Percentiles rank a stretch among this genome's conserved stretches.
phyloP scores from a whole-genome alignment of 495 filamentous ascomycete species.

The Xylaria cubensis region DNA sequence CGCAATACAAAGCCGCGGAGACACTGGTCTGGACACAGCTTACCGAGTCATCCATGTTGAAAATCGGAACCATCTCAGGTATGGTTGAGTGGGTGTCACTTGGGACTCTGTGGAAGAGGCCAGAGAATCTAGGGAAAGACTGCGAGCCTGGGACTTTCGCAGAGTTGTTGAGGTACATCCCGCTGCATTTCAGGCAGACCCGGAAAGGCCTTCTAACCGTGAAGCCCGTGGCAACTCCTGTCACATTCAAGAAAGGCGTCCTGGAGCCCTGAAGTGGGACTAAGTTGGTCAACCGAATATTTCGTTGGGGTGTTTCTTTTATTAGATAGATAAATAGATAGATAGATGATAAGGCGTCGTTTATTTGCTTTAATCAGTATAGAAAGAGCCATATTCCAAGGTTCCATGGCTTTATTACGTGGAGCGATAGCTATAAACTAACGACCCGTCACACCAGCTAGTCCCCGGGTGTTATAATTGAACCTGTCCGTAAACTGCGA shows the following conservation, averaged over 20 bases:
- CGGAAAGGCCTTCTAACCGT: not conserved
- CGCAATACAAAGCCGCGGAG: constrained; percentile 10
- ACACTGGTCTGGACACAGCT: not conserved
- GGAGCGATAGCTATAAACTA: no score
- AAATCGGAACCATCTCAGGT: constrained; percentile 9
- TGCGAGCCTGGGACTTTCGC: constrained; percentile 35
- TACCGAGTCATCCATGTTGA: constrained; percentile 13
- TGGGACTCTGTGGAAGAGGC: constrained; percentile 27
- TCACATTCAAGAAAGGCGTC: constrained; percentile 11
- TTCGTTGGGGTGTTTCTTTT: not conserved
- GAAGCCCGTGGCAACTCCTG: not conserved
- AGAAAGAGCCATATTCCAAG: no score
- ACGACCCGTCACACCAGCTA: no score
- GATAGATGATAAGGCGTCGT: no score
- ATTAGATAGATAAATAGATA: no score
- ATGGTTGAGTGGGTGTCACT: constrained; percentile 28
- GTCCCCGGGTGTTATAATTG: no score
- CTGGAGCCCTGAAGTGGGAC: constrained; percentile 6
- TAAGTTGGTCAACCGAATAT: not conserved
- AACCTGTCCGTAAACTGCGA: no score
- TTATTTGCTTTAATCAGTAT: no score
- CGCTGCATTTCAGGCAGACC: constrained; percentile 33
- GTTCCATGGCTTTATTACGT: no score
- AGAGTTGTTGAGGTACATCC: constrained; percentile 34
- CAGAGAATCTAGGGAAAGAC: constrained; percentile 33